Evolutionary conservation across 805 yeast genomes (phyloP), one percentile per base, ranked within the genome.

Genomic region (Candida odintsovae): DNA sequence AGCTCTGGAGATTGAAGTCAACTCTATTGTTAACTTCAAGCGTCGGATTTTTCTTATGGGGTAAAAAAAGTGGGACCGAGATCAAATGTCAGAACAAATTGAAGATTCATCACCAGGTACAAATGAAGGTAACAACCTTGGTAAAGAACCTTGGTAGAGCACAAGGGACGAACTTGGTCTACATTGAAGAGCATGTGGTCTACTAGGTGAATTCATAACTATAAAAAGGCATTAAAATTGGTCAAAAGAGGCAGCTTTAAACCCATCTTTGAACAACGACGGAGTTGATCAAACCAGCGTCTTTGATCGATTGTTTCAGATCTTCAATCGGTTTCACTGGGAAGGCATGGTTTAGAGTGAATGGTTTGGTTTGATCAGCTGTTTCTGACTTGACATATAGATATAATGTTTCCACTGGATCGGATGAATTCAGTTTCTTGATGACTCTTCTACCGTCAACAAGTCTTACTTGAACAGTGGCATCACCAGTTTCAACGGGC

Each of bases 221-320:
- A 10, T 4, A n/a, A 33, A 33, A 33, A 16, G 36, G 20, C 18
- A 33, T 33, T 33, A 33, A 16, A 33, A 33, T 16, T 4, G 20
- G 16, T 33, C 36, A 33, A 16, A n/a, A 33, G 8, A 33, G 31
- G 28, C 3, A 12, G 7, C 5, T 33, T 16, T 33, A 33, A 33
- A 39, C 72, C 94, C 95, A 86, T 68, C 94, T 82, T 66, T 89
- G 97, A 16, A 90, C 88, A 26, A 90, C 82, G n/a, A 88, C 96
- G 2, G 97, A 78, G 55, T 87, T 87, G 43, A 77, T 75, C 52
- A 89, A 71, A 29, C 88, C 88, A 5, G 95, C 94, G 25, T 82
- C 89, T 47, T 75, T 77, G 42, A 92, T 78, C 2, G 85, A 76
- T 35, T 72, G 61, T 11, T 68, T 69, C 39, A 72, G 67, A 47